A percentile compares a stretch with the other conserved stretches of the same genome.
Conservation (phyloP, 257 asterid genomes). For the Echium plantagineum region DNA sequence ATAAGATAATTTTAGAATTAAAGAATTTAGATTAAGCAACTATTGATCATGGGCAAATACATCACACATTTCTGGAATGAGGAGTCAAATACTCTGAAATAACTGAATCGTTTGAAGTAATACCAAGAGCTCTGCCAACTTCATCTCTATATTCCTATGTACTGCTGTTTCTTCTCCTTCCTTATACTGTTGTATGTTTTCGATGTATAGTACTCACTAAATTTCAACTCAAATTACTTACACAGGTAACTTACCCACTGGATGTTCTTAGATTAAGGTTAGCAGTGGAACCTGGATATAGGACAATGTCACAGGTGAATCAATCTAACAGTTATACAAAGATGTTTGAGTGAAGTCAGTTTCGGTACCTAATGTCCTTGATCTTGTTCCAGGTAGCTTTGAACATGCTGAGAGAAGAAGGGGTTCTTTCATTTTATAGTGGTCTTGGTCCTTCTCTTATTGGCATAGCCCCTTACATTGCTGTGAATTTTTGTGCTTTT, state of each 20-base stretch:
- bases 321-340: constrained; percentile 5
- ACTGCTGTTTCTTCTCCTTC: neutral
- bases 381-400: constrained; percentile 61
- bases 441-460: constrained; percentile 96
- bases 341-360: neutral
- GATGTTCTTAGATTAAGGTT: constrained; percentile 1
- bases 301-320: constrained; percentile 70
- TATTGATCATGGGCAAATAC: too few relatives aligned
- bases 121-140: too few relatives aligned
- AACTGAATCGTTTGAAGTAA: too few relatives aligned
- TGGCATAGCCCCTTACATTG: constrained; percentile 92
- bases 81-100: too few relatives aligned
- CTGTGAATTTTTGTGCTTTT: constrained; percentile 91
- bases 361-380: constrained; percentile 10
- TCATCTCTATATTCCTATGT: too few relatives aligned
- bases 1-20: too few relatives aligned
- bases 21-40: too few relatives aligned
- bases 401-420: constrained; percentile 88
- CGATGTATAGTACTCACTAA: neutral
- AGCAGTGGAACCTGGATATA: constrained; percentile 5
- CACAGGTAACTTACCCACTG: constrained; percentile 1
- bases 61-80: too few relatives aligned
- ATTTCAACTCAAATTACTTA: neutral
- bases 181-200: neutral
- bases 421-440: constrained; percentile 64